Evolutionary conservation across 192 early-diverging fungal species (phyloP), one percentile per base, ranked within the genome.

Genomic region (Piromyces finnis): DNA sequence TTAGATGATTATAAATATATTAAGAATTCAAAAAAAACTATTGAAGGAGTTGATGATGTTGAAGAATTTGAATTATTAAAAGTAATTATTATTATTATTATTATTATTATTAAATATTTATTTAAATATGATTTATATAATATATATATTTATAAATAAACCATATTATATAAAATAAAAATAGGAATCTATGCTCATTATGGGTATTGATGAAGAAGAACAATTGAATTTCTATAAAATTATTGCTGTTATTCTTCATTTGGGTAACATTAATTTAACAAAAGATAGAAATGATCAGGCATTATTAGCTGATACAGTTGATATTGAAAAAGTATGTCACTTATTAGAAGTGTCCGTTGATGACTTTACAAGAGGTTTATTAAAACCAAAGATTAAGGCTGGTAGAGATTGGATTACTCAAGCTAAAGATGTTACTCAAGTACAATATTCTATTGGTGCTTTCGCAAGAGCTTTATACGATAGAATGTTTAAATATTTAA

Each of bases 381-480:
- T 98, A 41, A 94, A 91, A 78, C 97, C 97, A 13, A 89, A 90
- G 81, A 95, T 99, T 84, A 94, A 94, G 85, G 97, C 96, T 2
- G 96, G 96, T 12, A 89, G 96, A 29, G 95, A 97, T 83, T 98
- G 95, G 95, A 96, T 99, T 27, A 92, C 92, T 14, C 95, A 97
- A 83, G 90, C 95, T 13, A 89, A 94, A 81, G 96, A 92, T 80
- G 89, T 91, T 39, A 88, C 90, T 80, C 96, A 99, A 83, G 95
- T 96, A 12, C 82, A 90, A 77, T 94, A 94, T 83, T 94, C 94
- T 16, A 86, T 97, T 29, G 97, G 98, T 84, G 96, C 96, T 0
- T 86, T 99, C 18, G 91, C 96, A 77, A 91, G 96, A 77, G 88
- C 95, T 3, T 84, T 98, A 79, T 99, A 99, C 85, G 97, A 99